Base-by-base conservation (phyloP, 768 basidiomycete species). In the Rhodotorula graminis region DNA sequence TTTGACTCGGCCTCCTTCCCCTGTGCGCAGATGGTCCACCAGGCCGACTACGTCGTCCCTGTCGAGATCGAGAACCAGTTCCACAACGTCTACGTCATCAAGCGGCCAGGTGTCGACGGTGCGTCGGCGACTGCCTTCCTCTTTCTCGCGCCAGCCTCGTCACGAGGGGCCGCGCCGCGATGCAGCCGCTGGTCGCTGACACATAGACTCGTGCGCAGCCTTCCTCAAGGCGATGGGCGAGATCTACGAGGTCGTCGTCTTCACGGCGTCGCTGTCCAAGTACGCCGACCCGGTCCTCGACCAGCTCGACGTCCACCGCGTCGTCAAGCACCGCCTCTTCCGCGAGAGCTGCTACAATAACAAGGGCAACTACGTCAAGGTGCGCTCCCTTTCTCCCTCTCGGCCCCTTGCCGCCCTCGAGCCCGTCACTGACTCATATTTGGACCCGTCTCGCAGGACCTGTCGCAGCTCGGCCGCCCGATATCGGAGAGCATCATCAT, bases 11-110 rank as follows among this genome's bases (percentile, higher is more conserved):
- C 11, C 49, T 15, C 65, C 62, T 29, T 42, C 27, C 64, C 21
- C 29, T 47, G 31, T 49, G 21, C 61, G 23, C 80, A 98, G 94
- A 91, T 93, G 66, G 92, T 98, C 71, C 85, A 85, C 75, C 90
- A 93, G 78, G 93, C 95, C 44, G 96, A 99, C 83, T 99, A 93
- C 81, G 92, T 98, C 74, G 95, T 99, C 7, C 96, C 96, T 10
- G 96, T 99, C 37, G 96, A 98, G 82, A 99, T 99, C 74, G 96
- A 99, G 80, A 93, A 91, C 76, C 91, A 96, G 80, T 91, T 90
- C 86, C 96, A 99, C 81, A 97, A 99, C 79, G 93, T 98, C 76
- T 97, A 98, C 82, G 96, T 98, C 61, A 91, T 98, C 82, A 98
- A 98, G 82, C 89, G 96, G 63, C 96, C 96, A 16, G 96, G 96